These are phyloP conservation scores for Marasmius oreades DNA, from an alignment of 1,284 basidiomycete genomes.

Conservation along the genomic window DNA sequence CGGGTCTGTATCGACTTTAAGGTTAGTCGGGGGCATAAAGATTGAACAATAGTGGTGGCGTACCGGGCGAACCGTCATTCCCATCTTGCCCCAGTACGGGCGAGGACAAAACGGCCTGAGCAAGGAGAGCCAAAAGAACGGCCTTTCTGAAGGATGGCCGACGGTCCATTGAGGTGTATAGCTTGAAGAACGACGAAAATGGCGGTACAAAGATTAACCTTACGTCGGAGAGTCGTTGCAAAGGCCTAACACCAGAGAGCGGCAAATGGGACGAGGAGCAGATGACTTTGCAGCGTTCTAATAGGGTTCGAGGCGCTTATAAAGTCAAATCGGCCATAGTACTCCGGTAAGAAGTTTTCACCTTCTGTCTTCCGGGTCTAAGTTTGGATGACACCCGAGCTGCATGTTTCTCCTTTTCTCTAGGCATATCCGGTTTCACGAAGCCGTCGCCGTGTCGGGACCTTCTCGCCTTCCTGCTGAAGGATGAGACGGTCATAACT, in stretches of 20 bases:
- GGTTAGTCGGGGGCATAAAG: not conserved
- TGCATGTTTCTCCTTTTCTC: not conserved
- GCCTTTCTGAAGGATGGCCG: not conserved
- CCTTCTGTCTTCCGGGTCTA: not conserved
- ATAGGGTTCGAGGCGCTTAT: not conserved
- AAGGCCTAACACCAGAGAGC: not conserved
- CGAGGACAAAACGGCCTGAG: not conserved
- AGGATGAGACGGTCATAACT: too few species aligned
- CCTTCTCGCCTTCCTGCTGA: too few species aligned
- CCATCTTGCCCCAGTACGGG: not conserved
- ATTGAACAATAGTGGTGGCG: not conserved
- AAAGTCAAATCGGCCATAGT: not conserved
- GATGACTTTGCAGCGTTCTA: not conserved
- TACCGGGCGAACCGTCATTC: too few species aligned
- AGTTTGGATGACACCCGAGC: not conserved
- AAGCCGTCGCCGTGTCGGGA: too few species aligned
- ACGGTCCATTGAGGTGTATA: not conserved
- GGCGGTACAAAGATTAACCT: not conserved
- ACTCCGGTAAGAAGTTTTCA: not conserved
- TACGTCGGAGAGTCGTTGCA: not conserved
- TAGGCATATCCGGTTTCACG: too few species aligned
- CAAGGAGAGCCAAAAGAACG: not conserved
- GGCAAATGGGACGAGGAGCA: not conserved
- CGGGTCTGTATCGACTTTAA: not conserved
- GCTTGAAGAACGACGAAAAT: not conserved